Conservation (phyloP, 2,329 filamentous ascomycete species). For the Ceratocystis colombiana region DNA sequence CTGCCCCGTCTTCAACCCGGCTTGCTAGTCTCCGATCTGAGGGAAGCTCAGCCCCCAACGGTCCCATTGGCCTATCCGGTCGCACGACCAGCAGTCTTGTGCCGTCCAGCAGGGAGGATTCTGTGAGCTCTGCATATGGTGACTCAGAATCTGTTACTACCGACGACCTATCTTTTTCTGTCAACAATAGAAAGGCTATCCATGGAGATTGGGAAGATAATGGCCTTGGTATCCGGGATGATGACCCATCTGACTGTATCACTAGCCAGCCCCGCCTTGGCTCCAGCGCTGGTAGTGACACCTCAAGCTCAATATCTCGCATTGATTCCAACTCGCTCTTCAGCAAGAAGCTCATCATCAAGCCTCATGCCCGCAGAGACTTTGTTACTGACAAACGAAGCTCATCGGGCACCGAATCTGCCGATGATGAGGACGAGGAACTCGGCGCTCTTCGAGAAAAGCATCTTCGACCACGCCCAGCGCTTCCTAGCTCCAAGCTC, state of each 20-base stretch:
- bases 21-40: slow-evolving; percentile 55
- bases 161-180: slow-evolving; percentile 62
- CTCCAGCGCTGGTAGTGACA: slow-evolving; percentile 17
- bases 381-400: slow-evolving; percentile 51
- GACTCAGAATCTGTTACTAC: slow-evolving; percentile 69
- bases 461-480: slow-evolving; percentile 46
- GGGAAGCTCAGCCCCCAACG: slow-evolving; percentile 75
- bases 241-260: slow-evolving; percentile 36
- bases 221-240: slow-evolving; percentile 50
- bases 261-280: slow-evolving; percentile 29
- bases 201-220: slow-evolving; percentile 69
- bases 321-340: slow-evolving; percentile 16
- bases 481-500: slow-evolving; percentile 71
- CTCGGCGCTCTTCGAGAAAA: slow-evolving; percentile 46
- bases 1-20: slow-evolving; percentile 54
- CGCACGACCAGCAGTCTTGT: slow-evolving; percentile 66
- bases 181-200: slow-evolving; percentile 52
- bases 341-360: slow-evolving; percentile 16
- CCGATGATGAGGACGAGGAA: slow-evolving; percentile 92
- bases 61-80: slow-evolving; percentile 48
- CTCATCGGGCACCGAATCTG: slow-evolving; percentile 54
- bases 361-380: slow-evolving; percentile 26
- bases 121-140: slow-evolving; percentile 79
- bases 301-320: slow-evolving; percentile 16
- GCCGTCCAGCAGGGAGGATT: slow-evolving; percentile 75